Evolutionary conservation across 371 early-diverging fungal genomes (phyloP).

Genomic region (Mucor lusitanicus): DNA sequence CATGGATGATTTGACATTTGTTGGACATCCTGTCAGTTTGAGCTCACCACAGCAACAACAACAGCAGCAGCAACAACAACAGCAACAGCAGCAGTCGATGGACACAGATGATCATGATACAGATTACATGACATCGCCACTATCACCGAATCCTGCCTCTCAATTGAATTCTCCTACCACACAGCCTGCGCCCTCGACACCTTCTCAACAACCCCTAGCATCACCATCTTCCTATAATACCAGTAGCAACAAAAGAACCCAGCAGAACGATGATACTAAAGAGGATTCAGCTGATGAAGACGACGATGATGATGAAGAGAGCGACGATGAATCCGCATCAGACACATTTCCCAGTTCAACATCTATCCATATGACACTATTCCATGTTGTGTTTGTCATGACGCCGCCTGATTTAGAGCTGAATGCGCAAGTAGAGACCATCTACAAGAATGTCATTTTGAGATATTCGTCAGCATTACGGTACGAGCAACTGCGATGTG

Average conservation of each 20-base stretch:
- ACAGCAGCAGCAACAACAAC: slow-evolving; percentile 5
- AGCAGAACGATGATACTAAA: slow-evolving; percentile 1
- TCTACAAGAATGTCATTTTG: slow-evolving; percentile 75
- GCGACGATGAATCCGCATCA: slow-evolving; percentile 13
- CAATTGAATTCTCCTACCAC: background rate
- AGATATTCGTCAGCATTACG: slow-evolving; percentile 76
- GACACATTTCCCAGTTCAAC: slow-evolving; percentile 15
- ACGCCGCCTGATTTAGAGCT: slow-evolving; percentile 59
- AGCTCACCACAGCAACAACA: slow-evolving; percentile 38
- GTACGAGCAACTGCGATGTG: slow-evolving; percentile 81
- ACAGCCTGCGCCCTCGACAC: background rate
- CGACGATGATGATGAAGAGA: slow-evolving; percentile 29
- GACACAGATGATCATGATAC: background rate
- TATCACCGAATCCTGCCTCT: background rate
- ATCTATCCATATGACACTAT: slow-evolving; percentile 67
- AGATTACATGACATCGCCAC: background rate
- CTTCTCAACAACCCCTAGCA: background rate
- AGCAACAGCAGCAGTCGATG: background rate
- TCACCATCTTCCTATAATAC: background rate
- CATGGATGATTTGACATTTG: slow-evolving; percentile 78
- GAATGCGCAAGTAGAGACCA: slow-evolving; percentile 61
- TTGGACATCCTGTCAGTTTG: slow-evolving; percentile 68
- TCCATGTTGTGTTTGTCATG: slow-evolving; percentile 82
- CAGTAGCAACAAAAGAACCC: background rate
- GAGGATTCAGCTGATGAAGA: slow-evolving; percentile 23